Base-by-base conservation (phyloP, 2,329 filamentous ascomycete genomes). In the Mycosphaerelloides madeirae region DNA sequence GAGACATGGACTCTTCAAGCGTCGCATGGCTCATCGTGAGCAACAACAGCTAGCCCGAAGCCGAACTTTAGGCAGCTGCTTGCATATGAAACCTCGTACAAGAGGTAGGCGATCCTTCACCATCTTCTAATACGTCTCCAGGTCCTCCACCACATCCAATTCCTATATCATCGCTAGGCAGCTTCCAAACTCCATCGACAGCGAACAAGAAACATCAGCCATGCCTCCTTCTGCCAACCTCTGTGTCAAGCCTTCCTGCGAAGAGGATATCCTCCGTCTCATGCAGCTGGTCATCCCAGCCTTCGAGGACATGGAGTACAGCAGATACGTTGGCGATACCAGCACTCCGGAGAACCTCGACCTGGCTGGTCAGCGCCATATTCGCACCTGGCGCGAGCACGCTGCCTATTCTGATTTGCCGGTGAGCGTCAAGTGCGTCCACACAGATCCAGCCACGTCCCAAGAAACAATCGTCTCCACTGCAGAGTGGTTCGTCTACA, bases 401-500 rank as follows among this genome's bases (percentile, higher is more conserved):
- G 44, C 44, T 8, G 14, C 41, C 14, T 19, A 44, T n/a, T 53
- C 33, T 11, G 29, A 34, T 1, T 9, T 38, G 3, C 49, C 53
- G 1, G 39, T 41, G 33, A 49, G 44, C 7, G 49, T 57, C 48
- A 57, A 57, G 22, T 55, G 54, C 48, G 25, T 56, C 6, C 47
- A 55, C 33, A 51, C 38, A 20, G 46, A 59, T 20, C 43, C 50
- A 1, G 35, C 25, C 2, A 54, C 50, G 3, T 48, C 47, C 25
- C 37, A 44, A n/a, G 43, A 55, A 25, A 46, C 41, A 5, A 52
- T 60, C 31, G 47, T 52, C 8, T 55, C 51, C 4, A 50, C 41
- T 31, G 50, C 50, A n/a, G 45, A 57, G 16, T 60, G 57, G 54
- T 42, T 44, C 38, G 50, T 57, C 15, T 59, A 53, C 41, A 44